Base-by-base conservation (phyloP, 805 yeast genomes). In the Jamesozyma lodderae region DNA sequence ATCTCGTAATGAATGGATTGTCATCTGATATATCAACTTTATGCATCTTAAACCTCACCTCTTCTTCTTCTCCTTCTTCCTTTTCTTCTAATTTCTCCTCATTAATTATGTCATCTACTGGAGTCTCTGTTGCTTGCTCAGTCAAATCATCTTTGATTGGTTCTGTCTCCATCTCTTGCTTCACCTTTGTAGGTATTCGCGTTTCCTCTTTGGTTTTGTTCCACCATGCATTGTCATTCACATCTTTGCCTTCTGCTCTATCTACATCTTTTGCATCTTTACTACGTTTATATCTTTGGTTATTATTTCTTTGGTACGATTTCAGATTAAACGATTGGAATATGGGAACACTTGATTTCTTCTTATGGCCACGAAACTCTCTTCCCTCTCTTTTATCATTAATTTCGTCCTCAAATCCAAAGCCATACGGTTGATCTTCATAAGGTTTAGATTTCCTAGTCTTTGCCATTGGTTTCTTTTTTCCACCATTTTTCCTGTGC, bases 351-450 rank as follows among this genome's bases (percentile, higher is more conserved):
- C 41, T 44, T 6, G 44, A 27, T 22, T 34, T 31, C 15, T 25
- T 31, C 11, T 23, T 14, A 13, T 25, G 2, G 5, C 26, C 25
- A n/a, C n/a, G n/a, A n/a, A n/a, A n/a, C n/a, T n/a, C n/a, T n/a
- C n/a, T n/a, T 10, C 19, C 15, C 22, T 30, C 26, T n/a, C 31
- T 15, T 13, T 35, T 34, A 27, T 13, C 24, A 9, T 27, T 26
- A 4, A 18, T 9, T 6, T 31, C 33, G 3, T 41, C 31, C 6
- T 40, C 46, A 23, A 47, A 30, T 13, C 59, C 61, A 41, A 59
- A 59, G 6, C 63, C 63, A 43, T 59, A 59, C 1, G 62, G 63
- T 28, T 57, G 60, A 33, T 57, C 45, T 28, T 54, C 63, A 37
- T 59, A 59, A 1, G 62, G 59, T 32, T 44, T 45, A 35, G 42